Percentiles rank a stretch among this genome's conserved stretches.
Conservation (phyloP, 2,329 filamentous ascomycete genomes). For the Fonsecaea multimorphosa region DNA sequence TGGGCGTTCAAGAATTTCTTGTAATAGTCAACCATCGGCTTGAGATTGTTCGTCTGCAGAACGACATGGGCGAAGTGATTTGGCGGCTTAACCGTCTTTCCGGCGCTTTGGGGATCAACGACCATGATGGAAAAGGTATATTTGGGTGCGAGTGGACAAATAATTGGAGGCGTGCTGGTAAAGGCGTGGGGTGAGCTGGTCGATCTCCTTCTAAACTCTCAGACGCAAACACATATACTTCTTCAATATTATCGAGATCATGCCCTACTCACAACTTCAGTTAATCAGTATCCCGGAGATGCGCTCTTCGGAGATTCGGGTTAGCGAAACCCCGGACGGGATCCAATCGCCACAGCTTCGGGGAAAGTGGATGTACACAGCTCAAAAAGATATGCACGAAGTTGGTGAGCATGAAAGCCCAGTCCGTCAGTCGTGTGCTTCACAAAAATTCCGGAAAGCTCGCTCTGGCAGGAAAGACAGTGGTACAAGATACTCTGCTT, state of each 20-base stretch:
- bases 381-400: too few relatives aligned
- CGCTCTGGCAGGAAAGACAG: too few relatives aligned
- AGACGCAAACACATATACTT: background rate
- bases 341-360: background rate
- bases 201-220: background rate
- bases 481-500: too few relatives aligned
- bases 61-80: conserved; percentile 28
- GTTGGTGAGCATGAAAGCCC: too few relatives aligned
- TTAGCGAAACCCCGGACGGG: background rate
- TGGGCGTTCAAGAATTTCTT: conserved; percentile 16
- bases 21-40: conserved; percentile 19
- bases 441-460: background rate
- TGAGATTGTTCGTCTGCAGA: conserved; percentile 19
- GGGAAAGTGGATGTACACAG: too few relatives aligned
- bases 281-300: background rate
- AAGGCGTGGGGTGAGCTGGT: background rate
- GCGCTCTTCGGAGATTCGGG: background rate
- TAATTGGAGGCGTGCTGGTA: background rate
- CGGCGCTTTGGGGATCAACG: background rate
- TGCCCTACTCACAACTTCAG: background rate
- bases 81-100: conserved; percentile 2
- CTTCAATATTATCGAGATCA: background rate
- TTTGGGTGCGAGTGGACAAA: background rate
- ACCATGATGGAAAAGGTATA: background rate
- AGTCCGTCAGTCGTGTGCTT: too few relatives aligned